Percentiles rank a stretch among this genome's conserved stretches.
Conservation (phyloP, 495 filamentous ascomycete genomes). For the Niebla homalea region DNA sequence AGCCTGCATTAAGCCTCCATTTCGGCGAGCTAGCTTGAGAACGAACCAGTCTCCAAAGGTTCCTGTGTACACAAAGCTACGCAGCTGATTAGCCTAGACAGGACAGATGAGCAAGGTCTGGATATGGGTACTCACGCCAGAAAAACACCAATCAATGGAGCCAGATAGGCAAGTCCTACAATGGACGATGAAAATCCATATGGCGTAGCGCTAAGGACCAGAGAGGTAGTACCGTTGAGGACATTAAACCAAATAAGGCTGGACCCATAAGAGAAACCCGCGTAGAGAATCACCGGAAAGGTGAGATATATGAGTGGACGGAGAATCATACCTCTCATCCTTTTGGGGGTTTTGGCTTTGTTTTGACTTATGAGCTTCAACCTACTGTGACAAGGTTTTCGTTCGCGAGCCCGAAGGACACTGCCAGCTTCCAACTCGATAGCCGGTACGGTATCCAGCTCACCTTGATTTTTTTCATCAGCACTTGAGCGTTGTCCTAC, state of each 20-base stretch:
- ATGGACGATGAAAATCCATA: slow-evolving; percentile 48
- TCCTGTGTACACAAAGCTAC: slow-evolving; percentile 35
- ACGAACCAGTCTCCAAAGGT: slow-evolving; percentile 47
- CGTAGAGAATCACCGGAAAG: slow-evolving; percentile 53
- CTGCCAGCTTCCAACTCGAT: not conserved
- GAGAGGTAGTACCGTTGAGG: slow-evolving; percentile 48
- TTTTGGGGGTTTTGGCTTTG: too few species aligned
- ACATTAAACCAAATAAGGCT: slow-evolving; percentile 56
- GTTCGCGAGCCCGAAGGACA: not conserved
- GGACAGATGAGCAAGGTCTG: not conserved
- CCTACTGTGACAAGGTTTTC: slow-evolving; percentile 41
- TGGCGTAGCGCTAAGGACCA: slow-evolving; percentile 41
- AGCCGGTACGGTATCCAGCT: not conserved
- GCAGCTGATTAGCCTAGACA: too few species aligned
- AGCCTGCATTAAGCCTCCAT: slow-evolving; percentile 48
- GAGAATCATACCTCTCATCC: slow-evolving; percentile 38
- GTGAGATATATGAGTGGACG: slow-evolving; percentile 33
- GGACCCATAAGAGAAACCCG: slow-evolving; percentile 52
- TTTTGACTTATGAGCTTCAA: slow-evolving; percentile 35
- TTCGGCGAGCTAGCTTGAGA: slow-evolving; percentile 43
- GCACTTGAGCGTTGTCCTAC: not conserved
- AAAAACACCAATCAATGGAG: slow-evolving; percentile 42
- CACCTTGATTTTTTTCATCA: slow-evolving; percentile 7
- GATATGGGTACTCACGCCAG: slow-evolving; percentile 26
- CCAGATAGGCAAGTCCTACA: slow-evolving; percentile 48